Evolutionary conservation across 805 yeast genomes (phyloP), one percentile per base, ranked within the genome.

Genomic region (Sugiyamaella valdiviana): DNA sequence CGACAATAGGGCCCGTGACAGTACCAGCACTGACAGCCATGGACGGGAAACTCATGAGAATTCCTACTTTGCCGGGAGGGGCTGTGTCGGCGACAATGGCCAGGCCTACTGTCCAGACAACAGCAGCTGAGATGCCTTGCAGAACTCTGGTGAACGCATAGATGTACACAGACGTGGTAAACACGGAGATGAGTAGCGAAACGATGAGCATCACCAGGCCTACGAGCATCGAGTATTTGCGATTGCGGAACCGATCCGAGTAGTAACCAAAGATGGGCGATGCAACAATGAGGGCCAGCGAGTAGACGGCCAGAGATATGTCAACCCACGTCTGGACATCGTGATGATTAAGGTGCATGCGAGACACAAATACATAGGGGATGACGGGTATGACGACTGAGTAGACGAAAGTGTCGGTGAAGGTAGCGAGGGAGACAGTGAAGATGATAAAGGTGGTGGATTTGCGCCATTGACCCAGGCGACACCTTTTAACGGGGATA

Each of bases 101-200:
- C 39, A 66, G 47, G 3, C 70, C 70, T 6, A 61, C 66, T 2
- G 63, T 56, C 70, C 70, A 65, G 17, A 64, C 67, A 4, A 62
- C 51, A 7, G 62, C 64, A 14, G 57, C 67, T 15, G 69, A 58
- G 6, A 61, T 36, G 6, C 70, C 70, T 42, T 65, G 70, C 16
- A 65, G 42, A 6, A 60, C 36, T 15, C 70, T 57, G 21, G 67
- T 69, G 20, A 59, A 46, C 29, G 58, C 51, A 45, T 58, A 63
- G 23, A 61, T 42, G 39, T 56, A 57, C n/a, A 57, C 45, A 5
- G 51, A 45, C n/a, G 44, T 51, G n/a, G 65, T 53, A 37, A 64
- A 53, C 36, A 59, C 54, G 5, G 63, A 53, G 36, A 65, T 48
- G n/a, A 58, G 42, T 0, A 69, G 64, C 4, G 68, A 58, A 2